Base-by-base conservation (phyloP, 148 eudicot species). In the Polygonum aviculare region DNA sequence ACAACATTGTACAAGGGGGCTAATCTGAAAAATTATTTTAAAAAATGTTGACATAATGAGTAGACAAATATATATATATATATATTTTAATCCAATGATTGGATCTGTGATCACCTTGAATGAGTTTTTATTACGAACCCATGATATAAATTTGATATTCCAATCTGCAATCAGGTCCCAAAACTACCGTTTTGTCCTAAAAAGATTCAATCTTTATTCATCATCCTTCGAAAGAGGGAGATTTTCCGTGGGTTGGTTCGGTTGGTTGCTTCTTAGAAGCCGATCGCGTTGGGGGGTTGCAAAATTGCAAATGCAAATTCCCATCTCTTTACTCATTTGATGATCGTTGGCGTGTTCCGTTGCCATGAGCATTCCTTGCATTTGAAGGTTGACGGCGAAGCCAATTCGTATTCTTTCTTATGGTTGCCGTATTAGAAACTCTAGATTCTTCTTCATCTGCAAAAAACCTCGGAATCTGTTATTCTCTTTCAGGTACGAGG, bases 311-410 rank as follows among this genome's bases (percentile, higher is more conserved):
- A 35, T 36, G 69, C 69, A 6, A 67, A 67, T 18, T 36, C 44
- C 45, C 45, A n/a, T 38, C 36, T 67, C n/a, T 67, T 36, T 35
- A 33, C 41, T 67, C 41, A 15, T 67, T 67, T 14, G 44, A 67
- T 14, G 44, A 67, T 67, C 44, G 45, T 14, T 67, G 72, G 72
- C 72, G 72, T 67, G 72, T 67, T 67, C 21, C 16, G 44, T 36
- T 36, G 41, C 12, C 72, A 38, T 38, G 16, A 67, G 26, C 69
- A 22, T 60, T 60, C 69, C 69, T 60, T 60, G 69, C 69, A 60
- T 60, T 60, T 31, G 36, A 60, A 60, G 65, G 69, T 26, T 60
- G 69, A 60, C 69, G 69, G 69, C 18, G 69, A 60, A 60, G 36
- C 69, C 69, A 60, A 9, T 60, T 60, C 33, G 1, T 10, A 18